Base-by-base conservation (phyloP, 257 asterid genomes). In the Nicotiana tabacum region DNA sequence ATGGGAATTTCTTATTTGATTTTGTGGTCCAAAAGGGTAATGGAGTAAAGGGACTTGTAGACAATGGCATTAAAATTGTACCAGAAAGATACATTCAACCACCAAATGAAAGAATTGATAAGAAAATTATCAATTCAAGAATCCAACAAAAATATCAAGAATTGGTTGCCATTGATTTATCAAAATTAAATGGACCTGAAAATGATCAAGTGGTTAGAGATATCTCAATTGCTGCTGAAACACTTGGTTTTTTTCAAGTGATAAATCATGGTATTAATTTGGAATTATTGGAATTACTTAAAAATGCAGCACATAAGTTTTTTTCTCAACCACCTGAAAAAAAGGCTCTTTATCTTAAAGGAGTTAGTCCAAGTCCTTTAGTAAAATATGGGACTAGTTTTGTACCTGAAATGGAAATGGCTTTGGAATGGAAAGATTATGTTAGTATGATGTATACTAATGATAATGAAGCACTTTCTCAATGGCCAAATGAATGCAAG, bases 401-500 rank as follows among this genome's bases (percentile, higher is more conserved):
- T 86, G 86, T 39, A 0, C 89, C 89, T 35, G 85, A 86, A 12
- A 84, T 80, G 46, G 89, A 88, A 65, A 88, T 82, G 69, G 87
- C 88, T 67, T 58, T 88, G 85, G 91, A 88, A 81, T 88, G 91
- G 88, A 88, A 86, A 79, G 91, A 88, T 81, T 86, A 84, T 84
- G 51, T 86, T 15, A 88, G 85, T 77, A 84, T 88, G 89, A 67
- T 80, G n/a, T 88, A 88, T 43, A 86, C 89, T n/a, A 88, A 80
- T 66, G 89, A 88, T 68, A 78, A 57, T n/a, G 89, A 88, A 60
- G 89, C 91, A 6, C 88, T 77, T 43, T 43, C 82, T 21, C 86
- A 84, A 62, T 86, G 91, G 91, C 91, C 91, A 30, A 62, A 65
- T 18, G 66, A 39, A 1, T 86, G 88, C 91, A 84, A 68, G 88